Evolutionary conservation across 1,284 basidiomycete genomes (phyloP).

Genomic region (Moniliophthora roreri): DNA sequence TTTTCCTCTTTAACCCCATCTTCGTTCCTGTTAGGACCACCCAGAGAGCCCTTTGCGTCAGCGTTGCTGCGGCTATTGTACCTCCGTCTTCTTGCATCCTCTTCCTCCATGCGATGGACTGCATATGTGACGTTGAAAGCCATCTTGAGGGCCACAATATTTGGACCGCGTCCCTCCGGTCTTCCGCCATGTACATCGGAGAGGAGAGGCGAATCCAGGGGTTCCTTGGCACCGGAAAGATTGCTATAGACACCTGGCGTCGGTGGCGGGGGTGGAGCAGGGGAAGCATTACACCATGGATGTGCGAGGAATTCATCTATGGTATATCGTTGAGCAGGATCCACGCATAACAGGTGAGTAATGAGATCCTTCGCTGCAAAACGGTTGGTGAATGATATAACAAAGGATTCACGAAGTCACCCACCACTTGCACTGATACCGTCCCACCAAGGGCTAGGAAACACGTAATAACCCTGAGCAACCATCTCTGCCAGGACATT

Average conservation of each 20-base stretch:
- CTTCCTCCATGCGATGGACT: conserved; percentile 99
- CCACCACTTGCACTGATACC: conserved; percentile 83
- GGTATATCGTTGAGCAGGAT: conserved; percentile 93
- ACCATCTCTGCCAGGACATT: conserved; percentile 98
- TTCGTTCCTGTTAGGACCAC: conserved; percentile 92
- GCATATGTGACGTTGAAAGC: conserved; percentile 99
- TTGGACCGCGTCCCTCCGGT: conserved; percentile 86
- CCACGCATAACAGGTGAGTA: conserved; percentile 92
- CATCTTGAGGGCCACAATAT: conserved; percentile 90
- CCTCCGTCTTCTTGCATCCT: conserved; percentile 83
- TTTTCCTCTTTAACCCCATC: conserved; percentile 56
- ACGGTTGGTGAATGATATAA: conserved; percentile 4
- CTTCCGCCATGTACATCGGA: conserved; percentile 76
- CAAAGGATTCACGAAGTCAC: conserved; percentile 20
- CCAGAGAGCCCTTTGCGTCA: conserved; percentile 79
- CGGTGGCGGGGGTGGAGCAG: conserved; percentile 60
- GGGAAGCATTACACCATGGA: conserved; percentile 86
- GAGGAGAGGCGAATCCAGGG: conserved; percentile 91
- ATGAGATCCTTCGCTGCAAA: conserved; percentile 90
- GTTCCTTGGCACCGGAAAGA: conserved; percentile 30
- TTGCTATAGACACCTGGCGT: conserved; percentile 54
- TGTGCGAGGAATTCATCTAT: conserved; percentile 98
- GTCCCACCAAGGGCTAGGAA: conserved; percentile 99
- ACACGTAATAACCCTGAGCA: conserved; percentile 96
- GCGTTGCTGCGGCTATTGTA: conserved; percentile 77